phyloP scores from a whole-genome alignment of 2,329 filamentous ascomycete species.

The Penicillium sp. region DNA sequence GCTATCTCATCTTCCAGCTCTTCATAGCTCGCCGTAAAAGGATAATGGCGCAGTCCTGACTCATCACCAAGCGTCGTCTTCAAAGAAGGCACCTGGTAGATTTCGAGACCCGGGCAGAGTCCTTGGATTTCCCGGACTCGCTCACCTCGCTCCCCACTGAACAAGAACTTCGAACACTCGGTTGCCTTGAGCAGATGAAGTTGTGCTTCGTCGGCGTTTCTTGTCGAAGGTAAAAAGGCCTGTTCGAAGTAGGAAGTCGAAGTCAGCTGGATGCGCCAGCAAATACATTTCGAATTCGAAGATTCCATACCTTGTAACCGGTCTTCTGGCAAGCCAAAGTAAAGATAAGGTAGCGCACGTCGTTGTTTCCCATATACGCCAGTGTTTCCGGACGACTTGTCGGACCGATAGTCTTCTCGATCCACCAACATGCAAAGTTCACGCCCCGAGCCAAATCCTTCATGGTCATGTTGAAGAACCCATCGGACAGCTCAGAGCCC shows the following conservation, averaged over 20 bases:
- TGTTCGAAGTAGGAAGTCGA: slow-evolving; percentile 1
- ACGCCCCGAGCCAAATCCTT: slow-evolving; percentile 16
- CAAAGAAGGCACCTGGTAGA: slow-evolving; percentile 10
- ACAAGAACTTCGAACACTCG: slow-evolving; percentile 24
- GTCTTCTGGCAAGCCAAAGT: slow-evolving; percentile 25
- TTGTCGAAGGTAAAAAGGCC: slow-evolving; percentile 20
- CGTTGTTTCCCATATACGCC: slow-evolving; percentile 25
- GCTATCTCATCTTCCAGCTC: slow-evolving; percentile 24
- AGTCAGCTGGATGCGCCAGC: neutral
- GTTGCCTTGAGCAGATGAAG: slow-evolving; percentile 15
- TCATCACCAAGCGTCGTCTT: slow-evolving; percentile 9
- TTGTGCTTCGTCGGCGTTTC: slow-evolving; percentile 21
- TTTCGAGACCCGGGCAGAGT: slow-evolving; percentile 5
- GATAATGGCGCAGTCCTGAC: slow-evolving; percentile 12
- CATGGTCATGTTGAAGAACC: slow-evolving; percentile 17
- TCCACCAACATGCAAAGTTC: slow-evolving; percentile 21
- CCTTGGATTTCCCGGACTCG: slow-evolving; percentile 40
- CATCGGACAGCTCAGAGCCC: slow-evolving; percentile 15
- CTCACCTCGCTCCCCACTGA: slow-evolving; percentile 21
- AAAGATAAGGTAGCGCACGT: slow-evolving; percentile 24
- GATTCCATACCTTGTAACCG: slow-evolving; percentile 19
- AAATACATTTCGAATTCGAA: neutral
- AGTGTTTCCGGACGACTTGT: slow-evolving; percentile 12
- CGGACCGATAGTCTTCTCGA: slow-evolving; percentile 15
- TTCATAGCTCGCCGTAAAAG: slow-evolving; percentile 18